These are phyloP conservation scores for grape (Vitis vinifera) DNA, from an alignment of 164 flowering plant genomes.

Conservation along the genomic window DNA sequence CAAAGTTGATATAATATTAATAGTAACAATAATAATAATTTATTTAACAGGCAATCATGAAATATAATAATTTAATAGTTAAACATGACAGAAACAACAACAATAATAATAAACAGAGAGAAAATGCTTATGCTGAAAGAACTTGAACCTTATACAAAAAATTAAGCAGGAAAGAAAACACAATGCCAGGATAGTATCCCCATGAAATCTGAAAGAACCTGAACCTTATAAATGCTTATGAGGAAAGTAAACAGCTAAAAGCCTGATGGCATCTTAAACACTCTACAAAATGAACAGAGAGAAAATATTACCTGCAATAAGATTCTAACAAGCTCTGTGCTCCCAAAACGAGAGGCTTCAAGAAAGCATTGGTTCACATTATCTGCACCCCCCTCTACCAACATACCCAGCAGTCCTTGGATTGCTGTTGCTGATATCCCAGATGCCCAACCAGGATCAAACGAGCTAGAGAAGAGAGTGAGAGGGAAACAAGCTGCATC, in stretches of 20 bases:
- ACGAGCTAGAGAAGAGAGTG: slow-evolving; percentile 92
- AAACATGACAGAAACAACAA: too few relatives aligned
- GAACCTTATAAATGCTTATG: background rate
- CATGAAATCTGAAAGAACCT: too few relatives aligned
- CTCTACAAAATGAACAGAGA: background rate
- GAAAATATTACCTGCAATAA: slow-evolving; percentile 73
- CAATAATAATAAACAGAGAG: background rate
- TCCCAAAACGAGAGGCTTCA: slow-evolving; percentile 96
- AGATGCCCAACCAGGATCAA: slow-evolving; percentile 96
- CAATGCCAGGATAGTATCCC: background rate
- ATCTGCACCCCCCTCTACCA: slow-evolving; percentile 97
- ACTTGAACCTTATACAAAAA: background rate
- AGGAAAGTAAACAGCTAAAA: background rate
- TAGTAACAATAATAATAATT: background rate
- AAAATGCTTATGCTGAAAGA: background rate
- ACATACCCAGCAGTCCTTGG: slow-evolving; percentile 76
- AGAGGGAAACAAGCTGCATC: slow-evolving; percentile 98
- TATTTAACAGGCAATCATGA: too few relatives aligned
- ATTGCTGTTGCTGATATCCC: slow-evolving; percentile 87
- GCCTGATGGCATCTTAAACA: background rate
- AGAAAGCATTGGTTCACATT: slow-evolving; percentile 96
- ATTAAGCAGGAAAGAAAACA: background rate
- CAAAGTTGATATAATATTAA: too few relatives aligned
- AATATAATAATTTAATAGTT: too few relatives aligned
- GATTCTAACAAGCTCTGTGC: slow-evolving; percentile 95